Evolutionary conservation across 2,329 filamentous ascomycete species (phyloP).

Genomic region (Teratosphaeria nubilosa): DNA sequence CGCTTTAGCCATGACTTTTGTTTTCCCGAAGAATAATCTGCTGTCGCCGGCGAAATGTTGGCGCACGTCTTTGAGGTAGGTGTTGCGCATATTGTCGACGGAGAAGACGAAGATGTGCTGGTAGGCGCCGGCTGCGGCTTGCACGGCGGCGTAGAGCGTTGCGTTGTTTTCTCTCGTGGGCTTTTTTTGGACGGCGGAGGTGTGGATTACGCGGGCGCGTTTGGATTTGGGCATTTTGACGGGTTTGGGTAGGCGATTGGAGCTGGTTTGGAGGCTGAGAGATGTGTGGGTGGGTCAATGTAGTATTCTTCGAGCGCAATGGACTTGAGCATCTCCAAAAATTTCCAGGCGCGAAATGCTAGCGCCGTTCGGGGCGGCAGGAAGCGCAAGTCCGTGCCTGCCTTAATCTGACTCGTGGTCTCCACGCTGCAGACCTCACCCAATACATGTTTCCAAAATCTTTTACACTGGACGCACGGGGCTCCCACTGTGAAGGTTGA

Average conservation of each 20-base stretch:
- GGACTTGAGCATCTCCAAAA: not conserved
- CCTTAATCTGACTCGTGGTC: not conserved
- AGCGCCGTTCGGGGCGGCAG: not conserved
- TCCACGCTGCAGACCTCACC: not conserved
- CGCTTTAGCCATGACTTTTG: conserved; percentile 95
- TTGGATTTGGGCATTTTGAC: conserved; percentile 87
- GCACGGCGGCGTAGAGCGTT: conserved; percentile 78
- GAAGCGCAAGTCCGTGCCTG: not conserved
- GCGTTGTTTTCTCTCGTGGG: conserved; percentile 73
- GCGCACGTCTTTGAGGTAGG: conserved; percentile 83
- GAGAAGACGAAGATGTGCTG: conserved; percentile 87
- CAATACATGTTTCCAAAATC: no score
- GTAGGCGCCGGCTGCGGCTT: conserved; percentile 74
- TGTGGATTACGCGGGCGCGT: conserved; percentile 77
- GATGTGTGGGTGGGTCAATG: not conserved
- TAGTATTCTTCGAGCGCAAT: not conserved
- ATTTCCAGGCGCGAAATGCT: not conserved
- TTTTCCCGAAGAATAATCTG: conserved; percentile 96
- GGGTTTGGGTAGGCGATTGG: not conserved
- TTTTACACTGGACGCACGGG: no score
- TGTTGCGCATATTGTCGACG: conserved; percentile 97
- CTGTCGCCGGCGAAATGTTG: conserved; percentile 70
- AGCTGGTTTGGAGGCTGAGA: not conserved
- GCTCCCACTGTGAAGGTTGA: no score
- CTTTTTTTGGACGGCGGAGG: conserved; percentile 89